Conservation (phyloP, 2,329 filamentous ascomycete genomes). For the Sporothrix variecibatus region DNA sequence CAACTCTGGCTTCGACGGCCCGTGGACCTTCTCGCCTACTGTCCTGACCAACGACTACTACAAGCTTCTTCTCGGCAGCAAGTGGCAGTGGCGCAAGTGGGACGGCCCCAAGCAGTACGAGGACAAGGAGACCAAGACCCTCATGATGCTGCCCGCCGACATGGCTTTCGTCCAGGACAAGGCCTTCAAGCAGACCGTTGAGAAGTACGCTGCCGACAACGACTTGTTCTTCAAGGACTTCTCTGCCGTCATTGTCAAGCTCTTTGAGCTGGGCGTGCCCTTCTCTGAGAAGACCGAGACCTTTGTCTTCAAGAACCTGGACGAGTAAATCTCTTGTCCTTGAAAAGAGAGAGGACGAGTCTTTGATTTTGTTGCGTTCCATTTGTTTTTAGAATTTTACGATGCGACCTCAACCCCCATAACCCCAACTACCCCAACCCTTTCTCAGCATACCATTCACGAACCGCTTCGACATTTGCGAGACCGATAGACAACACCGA, state of each 20-base stretch:
- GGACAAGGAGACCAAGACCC: conserved; percentile 79
- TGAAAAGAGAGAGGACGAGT: neutral
- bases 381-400: neutral
- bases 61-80: conserved; percentile 83
- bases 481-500: conserved; percentile 17
- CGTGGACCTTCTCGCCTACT: conserved; percentile 90
- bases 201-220: conserved; percentile 89
- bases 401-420: neutral
- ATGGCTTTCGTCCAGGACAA: conserved; percentile 87
- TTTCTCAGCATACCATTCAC: neutral
- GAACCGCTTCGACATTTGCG: neutral
- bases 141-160: conserved; percentile 98
- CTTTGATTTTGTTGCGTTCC: neutral
- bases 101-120: conserved; percentile 88
- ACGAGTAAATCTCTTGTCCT: conserved; percentile 37
- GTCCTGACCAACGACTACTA: conserved; percentile 95
- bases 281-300: conserved; percentile 67
- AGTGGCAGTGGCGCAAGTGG: conserved; percentile 92
- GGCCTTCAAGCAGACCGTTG: conserved; percentile 75
- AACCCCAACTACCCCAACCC: neutral
- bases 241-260: conserved; percentile 70
- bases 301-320: conserved; percentile 65
- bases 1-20: conserved; percentile 83
- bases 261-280: conserved; percentile 93
- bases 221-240: conserved; percentile 95